Evolutionary conservation across 768 basidiomycete genomes (phyloP), one percentile per base, ranked within the genome.

Genomic region (Termitomyces sp.): DNA sequence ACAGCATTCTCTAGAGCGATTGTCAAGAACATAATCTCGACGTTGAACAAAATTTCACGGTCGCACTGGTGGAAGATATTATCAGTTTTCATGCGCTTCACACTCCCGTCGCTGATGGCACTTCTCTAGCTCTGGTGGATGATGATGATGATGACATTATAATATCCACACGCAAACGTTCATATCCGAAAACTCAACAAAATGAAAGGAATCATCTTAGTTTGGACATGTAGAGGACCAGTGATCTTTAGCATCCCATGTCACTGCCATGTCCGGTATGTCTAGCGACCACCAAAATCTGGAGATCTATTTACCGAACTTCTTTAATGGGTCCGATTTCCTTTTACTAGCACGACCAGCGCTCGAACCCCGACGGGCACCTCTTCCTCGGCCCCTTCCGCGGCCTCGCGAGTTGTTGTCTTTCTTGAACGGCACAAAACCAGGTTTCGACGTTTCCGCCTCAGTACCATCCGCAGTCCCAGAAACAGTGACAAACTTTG

Each of bases 271-370:
- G 12, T 27, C 25, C 2, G 6, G 7, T 28, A 28, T 27, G 16
- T 9, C 44, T 28, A 16, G 8, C 43, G 17, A 28, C 44, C 28
- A 28, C 44, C 28, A 7, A 44, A 44, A 25, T 25, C 4, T 12
- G n/a, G 16, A 42, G 37, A 30, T 53, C 63, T 70, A 74, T 57
- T 71, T 66, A 54, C 79, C 74, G 65, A 92, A 92, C 71, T 86
- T 90, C 67, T 86, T 91, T 59, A 95, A 71, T 9, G 92, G 93
- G 66, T 95, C 89, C 19, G 81, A 78, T 68, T 91, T 92, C 71
- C 83, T 91, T 68, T 79, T 86, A 14, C 82, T 81, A 10, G 84
- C 74, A 66, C 76, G 69, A n/a, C 76, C 75, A 12, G 82, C 72
- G 44, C 73, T 70, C 21, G 78, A 74, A 37, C 81, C 67, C 12